Base-by-base conservation (phyloP, 345 rosid genomes). In the Brassica carinata region DNA sequence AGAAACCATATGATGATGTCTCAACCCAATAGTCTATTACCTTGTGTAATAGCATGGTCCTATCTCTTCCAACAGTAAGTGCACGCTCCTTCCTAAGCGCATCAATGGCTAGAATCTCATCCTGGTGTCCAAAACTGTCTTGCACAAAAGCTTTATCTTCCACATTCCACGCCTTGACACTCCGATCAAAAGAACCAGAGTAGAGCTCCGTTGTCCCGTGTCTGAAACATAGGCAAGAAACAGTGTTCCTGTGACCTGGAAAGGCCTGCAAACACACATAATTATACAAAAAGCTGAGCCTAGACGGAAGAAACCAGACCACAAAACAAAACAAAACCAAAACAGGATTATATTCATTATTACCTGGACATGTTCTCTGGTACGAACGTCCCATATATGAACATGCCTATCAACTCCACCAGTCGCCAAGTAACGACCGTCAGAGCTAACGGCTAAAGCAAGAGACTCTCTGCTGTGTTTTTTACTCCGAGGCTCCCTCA, bases 131-230 rank as follows among this genome's bases (percentile, higher is more conserved):
- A 84, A 87, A 91, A 78, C 84, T 77, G 34, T 97, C 92, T 51
- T 40, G 85, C 70, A 96, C 82, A 73, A 91, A 94, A 59, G 98
- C 87, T 84, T 93, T 92, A 72, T 96, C 99, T 74, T 92, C 98
- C 7, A 69, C 89, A 78, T 94, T 96, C 98, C 98, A 96, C 76
- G 88, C 86, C 86, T 94, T 94, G 91, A 91, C 57, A 74, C 11
- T 13, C 82, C 98, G 84, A 86, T 94, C 99, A 85, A 85, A 96
- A 64, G 99, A 96, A 86, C 98, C 99, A 87, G 98, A 96, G 84
- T 91, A 94, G 83, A 96, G 89, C 71, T 96, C 99, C 0, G 92
- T 29, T 40, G 93, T 87, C 36, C 98, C 98, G 55, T 89, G 88
- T 88, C 98, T 88, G 89, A 94, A 96, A 71, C 87, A 84, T 81